Base-by-base conservation (phyloP, 2,329 filamentous ascomycete genomes). In the Penicillium carneum region DNA sequence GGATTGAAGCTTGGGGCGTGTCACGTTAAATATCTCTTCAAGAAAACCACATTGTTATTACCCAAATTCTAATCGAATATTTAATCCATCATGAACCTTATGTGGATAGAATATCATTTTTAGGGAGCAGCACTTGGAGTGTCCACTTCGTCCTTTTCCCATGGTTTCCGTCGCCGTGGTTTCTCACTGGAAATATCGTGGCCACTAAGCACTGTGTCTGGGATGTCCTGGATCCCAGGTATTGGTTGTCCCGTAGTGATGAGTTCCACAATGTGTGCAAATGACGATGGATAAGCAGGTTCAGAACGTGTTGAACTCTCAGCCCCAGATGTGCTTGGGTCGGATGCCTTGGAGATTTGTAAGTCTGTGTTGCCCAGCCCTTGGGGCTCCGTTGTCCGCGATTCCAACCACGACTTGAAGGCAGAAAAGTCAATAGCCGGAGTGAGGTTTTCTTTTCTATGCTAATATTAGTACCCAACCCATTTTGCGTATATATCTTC, bases 161-260 rank as follows among this genome's bases (percentile, higher is more conserved):
- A 97, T 0, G 93, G 93, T 77, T 90, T 90, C 72, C 79, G 83
- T 68, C 88, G 81, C 67, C 77, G 81, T n/a, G 80, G 72, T 23
- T 81, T 82, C n/a, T 79, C 81, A 56, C 82, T 81, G 51, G 82
- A 75, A 23, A 84, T 85, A 62, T 90, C 89, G 62, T 91, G 86
- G 4, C 90, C 89, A 56, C 87, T 83, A 20, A 93, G 82, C 5
- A 97, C 82, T 0, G 89, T 95, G 67, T 92, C 86, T 4, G 93
- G 92, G 55, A 97, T 94, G 65, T 96, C 87, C 68, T 88, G 88
- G 71, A 97, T 96, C 0, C 93, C 93, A 1, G 93, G 92, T 45
- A 97, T 90, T 0, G 91, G 89, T 69, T 92, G 88, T 55, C 92
- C 92, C 31, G 87, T 88, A 26, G 91, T 91, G 56, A 97, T 91